These are phyloP conservation scores for Penstemon eatonii DNA, from an alignment of 257 asterid genomes.

Conservation along the genomic window DNA sequence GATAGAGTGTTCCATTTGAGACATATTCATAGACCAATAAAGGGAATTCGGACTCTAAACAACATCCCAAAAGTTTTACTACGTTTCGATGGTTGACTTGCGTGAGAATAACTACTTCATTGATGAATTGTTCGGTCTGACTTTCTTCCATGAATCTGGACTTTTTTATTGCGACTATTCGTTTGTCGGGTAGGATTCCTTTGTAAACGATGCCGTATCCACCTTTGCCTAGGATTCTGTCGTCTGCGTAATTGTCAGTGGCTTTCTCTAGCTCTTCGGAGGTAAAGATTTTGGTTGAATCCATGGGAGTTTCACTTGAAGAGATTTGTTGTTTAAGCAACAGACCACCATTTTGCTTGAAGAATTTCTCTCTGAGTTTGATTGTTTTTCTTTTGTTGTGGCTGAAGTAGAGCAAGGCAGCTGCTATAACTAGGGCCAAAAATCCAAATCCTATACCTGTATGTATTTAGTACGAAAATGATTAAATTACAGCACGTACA, in stretches of 20 bases:
- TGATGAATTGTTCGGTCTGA: conserved; percentile 48
- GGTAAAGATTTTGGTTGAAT: conserved; percentile 35
- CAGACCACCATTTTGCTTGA: conserved; percentile 49
- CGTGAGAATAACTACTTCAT: conserved; percentile 47
- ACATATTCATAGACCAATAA: conserved; percentile 46
- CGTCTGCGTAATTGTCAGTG: conserved; percentile 41
- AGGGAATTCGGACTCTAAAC: conserved; percentile 47
- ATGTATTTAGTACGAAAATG: background rate
- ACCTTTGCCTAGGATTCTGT: conserved; percentile 46
- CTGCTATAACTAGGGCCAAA: conserved; percentile 31
- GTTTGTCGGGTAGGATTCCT: conserved; percentile 37
- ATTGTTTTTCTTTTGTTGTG: conserved; percentile 32
- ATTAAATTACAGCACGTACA: background rate
- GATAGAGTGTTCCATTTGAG: conserved; percentile 38
- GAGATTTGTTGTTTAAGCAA: conserved; percentile 36
- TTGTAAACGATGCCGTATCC: conserved; percentile 48
- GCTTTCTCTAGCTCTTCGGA: conserved; percentile 43
- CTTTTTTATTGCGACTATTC: conserved; percentile 45
- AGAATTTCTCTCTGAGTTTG: conserved; percentile 42
- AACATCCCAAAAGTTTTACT: conserved; percentile 50
- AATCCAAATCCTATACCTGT: conserved; percentile 45
- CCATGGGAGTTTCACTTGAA: conserved; percentile 32
- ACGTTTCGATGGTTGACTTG: conserved; percentile 50
- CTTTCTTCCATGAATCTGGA: conserved; percentile 37
- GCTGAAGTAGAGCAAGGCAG: conserved; percentile 36